phyloP scores from a whole-genome alignment of 108 stramenopile species.

The Cyclostephanos invisitatus region DNA sequence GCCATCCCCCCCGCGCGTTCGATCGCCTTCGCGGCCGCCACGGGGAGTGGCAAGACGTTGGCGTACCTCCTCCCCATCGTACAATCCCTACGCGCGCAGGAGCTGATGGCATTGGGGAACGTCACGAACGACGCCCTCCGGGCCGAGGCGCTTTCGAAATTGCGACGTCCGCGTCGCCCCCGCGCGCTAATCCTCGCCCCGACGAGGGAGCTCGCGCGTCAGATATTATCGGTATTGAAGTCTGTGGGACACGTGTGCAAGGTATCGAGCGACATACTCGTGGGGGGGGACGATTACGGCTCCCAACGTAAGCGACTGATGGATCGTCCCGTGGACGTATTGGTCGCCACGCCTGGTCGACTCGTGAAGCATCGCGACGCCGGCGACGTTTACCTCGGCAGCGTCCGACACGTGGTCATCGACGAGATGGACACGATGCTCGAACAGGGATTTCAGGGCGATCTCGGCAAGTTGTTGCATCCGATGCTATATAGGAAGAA shows the following conservation, averaged over 20 bases:
- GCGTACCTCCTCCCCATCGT: constrained; percentile 88
- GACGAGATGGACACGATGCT: constrained; percentile 99
- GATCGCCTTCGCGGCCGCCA: constrained; percentile 84
- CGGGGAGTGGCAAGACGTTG: constrained; percentile 87
- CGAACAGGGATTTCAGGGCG: constrained; percentile 94
- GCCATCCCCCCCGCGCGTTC: constrained; percentile 21
- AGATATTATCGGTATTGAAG: constrained; percentile 92
- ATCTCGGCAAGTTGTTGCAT: constrained; percentile 81
- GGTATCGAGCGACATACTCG: constrained; percentile 73
- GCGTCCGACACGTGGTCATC: constrained; percentile 71
- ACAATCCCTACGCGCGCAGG: constrained; percentile 78
- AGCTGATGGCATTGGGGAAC: constrained; percentile 57
- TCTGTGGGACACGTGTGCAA: constrained; percentile 80
- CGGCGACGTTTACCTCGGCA: constrained; percentile 77
- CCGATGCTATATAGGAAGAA: constrained; percentile 77
- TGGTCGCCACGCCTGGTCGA: constrained; percentile 94
- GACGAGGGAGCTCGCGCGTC: constrained; percentile 90
- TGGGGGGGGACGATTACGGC: constrained; percentile 92
- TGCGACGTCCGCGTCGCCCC: constrained; percentile 82
- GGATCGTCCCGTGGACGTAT: constrained; percentile 78
- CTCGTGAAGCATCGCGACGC: constrained; percentile 91
- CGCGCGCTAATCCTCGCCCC: constrained; percentile 90
- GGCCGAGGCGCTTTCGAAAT: constrained; percentile 21
- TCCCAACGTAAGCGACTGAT: constrained; percentile 71
- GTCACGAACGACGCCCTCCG: constrained; percentile 9